Base-by-base conservation (phyloP, 2,329 filamentous ascomycete genomes). In the Stylonectria norvegica region DNA sequence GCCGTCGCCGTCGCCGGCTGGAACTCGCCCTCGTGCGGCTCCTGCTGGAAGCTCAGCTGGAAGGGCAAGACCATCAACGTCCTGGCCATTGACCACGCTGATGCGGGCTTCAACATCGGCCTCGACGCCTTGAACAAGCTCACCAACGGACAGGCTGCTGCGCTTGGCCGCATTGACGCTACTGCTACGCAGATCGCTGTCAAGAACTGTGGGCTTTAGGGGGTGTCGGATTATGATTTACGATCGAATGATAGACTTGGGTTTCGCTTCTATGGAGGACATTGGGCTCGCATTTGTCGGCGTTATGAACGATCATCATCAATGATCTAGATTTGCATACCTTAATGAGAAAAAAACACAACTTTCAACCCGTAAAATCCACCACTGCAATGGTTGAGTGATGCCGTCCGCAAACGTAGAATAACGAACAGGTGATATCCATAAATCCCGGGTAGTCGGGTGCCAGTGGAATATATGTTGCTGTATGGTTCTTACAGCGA, bases 1-100 rank as follows among this genome's bases (percentile, higher is more conserved):
- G 65, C 68, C 15, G 63, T 69, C 6, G 69, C 65, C 38, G 63
- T 83, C n/a, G 58, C 57, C 15, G 71, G 72, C 40, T 81, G 76
- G 75, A 78, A 79, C 68, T 76, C 72, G 3, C 49, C 65, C 35
- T 58, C 68, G 61, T 83, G 80, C 64, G 79, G 79, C 35, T 71
- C 68, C 20, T 83, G 80, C 70, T 83, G 74, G 70, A 54, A 65
- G 43, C 65, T 81, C 40, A 68, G 63, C 11, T 82, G 73, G 61
- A 64, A 70, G 28, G 71, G 71, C 47, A 65, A 60, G 42, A 71
- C 62, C 40, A 68, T 82, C 65, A 70, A 73, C 59, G 62, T 83
- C 29, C 63, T 79, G 7, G 78, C 73, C 42, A 65, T 83, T 42
- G 79, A 83, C 61, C 68, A 70, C 49, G 64, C 73, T 19, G 63